Evolutionary conservation across 192 early-diverging fungal genomes (phyloP).

Genomic region (Linnemannia elongata): DNA sequence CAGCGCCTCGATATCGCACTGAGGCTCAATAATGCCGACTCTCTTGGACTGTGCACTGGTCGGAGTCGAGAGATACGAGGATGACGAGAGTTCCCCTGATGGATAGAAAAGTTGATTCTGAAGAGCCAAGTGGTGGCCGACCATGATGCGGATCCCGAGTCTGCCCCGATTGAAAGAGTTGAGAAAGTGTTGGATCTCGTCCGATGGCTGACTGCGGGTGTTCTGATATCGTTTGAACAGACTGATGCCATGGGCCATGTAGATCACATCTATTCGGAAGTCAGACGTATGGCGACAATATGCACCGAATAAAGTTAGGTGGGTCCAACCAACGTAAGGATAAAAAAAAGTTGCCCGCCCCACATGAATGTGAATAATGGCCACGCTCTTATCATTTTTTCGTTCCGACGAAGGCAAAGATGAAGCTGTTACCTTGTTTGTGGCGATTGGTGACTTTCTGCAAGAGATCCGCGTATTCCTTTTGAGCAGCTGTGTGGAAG

Average conservation of each 20-base stretch:
- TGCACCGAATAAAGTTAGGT: neutral
- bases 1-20: slow-evolving; percentile 51
- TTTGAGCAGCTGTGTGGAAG: slow-evolving; percentile 17
- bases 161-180: slow-evolving; percentile 51
- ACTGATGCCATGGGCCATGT: slow-evolving; percentile 53
- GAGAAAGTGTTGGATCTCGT: slow-evolving; percentile 46
- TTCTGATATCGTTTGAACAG: slow-evolving; percentile 48
- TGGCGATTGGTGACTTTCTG: slow-evolving; percentile 50
- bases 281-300: neutral
- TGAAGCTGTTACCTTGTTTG: slow-evolving; percentile 41
- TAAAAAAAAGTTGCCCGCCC: slow-evolving; percentile 10
- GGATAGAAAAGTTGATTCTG: slow-evolving; percentile 31
- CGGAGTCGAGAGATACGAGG: slow-evolving; percentile 30
- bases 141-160: slow-evolving; percentile 51
- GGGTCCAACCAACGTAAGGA: neutral
- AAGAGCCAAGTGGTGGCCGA: slow-evolving; percentile 50
- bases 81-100: neutral
- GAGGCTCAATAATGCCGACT: slow-evolving; percentile 50
- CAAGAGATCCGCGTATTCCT: slow-evolving; percentile 44
- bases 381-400: neutral
- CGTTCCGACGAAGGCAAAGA: neutral
- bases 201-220: slow-evolving; percentile 26
- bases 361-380: neutral
- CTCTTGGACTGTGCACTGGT: slow-evolving; percentile 40
- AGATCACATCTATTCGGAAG: slow-evolving; percentile 27